phyloP scores from a whole-genome alignment of 768 basidiomycete species.

The Piloderma croceum region DNA sequence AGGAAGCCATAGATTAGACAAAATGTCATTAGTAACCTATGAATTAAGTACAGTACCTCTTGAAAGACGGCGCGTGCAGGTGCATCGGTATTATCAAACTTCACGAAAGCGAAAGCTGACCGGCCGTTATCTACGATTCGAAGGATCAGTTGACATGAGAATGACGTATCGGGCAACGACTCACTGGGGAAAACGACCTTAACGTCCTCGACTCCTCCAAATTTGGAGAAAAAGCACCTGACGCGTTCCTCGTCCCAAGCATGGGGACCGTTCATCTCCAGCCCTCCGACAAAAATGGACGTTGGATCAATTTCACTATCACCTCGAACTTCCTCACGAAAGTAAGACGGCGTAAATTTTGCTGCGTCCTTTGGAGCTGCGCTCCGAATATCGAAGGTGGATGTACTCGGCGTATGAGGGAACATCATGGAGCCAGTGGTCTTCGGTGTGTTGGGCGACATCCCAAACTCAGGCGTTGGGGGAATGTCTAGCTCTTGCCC shows the following conservation, averaged over 20 bases:
- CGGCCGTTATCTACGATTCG: constrained; percentile 47
- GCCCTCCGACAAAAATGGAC: constrained; percentile 72
- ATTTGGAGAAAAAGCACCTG: constrained; percentile 52
- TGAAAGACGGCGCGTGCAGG: constrained; percentile 62
- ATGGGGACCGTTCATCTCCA: constrained; percentile 56
- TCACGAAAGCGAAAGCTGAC: constrained; percentile 77
- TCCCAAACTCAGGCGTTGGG: constrained; percentile 40
- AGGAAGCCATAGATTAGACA: constrained; percentile 4
- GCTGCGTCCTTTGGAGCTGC: constrained; percentile 22
- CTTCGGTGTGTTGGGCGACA: constrained; percentile 47
- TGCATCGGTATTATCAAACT: constrained; percentile 56
- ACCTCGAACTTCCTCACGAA: constrained; percentile 15
- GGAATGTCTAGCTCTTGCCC: constrained; percentile 38
- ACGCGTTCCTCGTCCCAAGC: constrained; percentile 70
- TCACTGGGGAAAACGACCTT: constrained; percentile 63
- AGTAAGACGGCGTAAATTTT: constrained; percentile 18
- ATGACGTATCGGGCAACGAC: constrained; percentile 21
- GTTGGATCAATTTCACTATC: constrained; percentile 53
- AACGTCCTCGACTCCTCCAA: constrained; percentile 58
- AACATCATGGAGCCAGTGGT: constrained; percentile 44
- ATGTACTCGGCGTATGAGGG: constrained; percentile 44
- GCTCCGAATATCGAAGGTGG: constrained; percentile 29
- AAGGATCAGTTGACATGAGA: background rate
- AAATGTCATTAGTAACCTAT: background rate
- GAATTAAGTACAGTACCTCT: constrained; percentile 40